Base-by-base conservation (phyloP, 441 rosid species). In the Dalechampia spathulata region DNA sequence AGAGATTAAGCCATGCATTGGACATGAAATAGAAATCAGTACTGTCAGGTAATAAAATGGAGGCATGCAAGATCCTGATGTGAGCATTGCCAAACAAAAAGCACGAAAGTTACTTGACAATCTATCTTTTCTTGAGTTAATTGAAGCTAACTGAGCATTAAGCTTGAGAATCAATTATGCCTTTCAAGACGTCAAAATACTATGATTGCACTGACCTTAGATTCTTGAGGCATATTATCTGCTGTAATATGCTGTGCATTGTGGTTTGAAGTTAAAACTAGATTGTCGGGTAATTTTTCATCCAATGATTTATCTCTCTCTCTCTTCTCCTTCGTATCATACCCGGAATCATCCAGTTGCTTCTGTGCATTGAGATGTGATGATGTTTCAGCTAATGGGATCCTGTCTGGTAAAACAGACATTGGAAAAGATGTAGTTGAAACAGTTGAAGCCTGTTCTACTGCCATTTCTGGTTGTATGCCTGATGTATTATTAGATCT, bases 391-490 rank as follows among this genome's bases (percentile, higher is more conserved):
- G 57, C 58, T 38, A 22, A 15, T 39, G 56, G 64, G 32, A 52
- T 23, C 51, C 60, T 58, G 16, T 64, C 71, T 40, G 61, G 64
- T 30, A 30, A 62, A 52, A 78, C 82, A 30, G 85, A 78, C 63
- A 60, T 74, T 27, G 81, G 85, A 57, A 78, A 44, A 42, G 57
- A 58, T 51, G 76, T 60, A 62, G 60, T 68, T 41, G 77, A 63
- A 65, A 26, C 22, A 6, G 45, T 22, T 39, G 63, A 44, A 57
- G 61, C 50, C 65, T 77, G 76, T 53, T 67, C 75, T 47, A 39
- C 43, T 65, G 52, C n/a, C 9, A 28, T 50, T 52, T 70, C 66
- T 55, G 30, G 63, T n/a, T 48, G 71, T 10, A 7, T 22, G 27
- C 60, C 13, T 37, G 62, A 60, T 57, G 64, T 13, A 23, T 55